Evolutionary conservation across 768 basidiomycete species (phyloP).

Genomic region (Termitomyces sp.): DNA sequence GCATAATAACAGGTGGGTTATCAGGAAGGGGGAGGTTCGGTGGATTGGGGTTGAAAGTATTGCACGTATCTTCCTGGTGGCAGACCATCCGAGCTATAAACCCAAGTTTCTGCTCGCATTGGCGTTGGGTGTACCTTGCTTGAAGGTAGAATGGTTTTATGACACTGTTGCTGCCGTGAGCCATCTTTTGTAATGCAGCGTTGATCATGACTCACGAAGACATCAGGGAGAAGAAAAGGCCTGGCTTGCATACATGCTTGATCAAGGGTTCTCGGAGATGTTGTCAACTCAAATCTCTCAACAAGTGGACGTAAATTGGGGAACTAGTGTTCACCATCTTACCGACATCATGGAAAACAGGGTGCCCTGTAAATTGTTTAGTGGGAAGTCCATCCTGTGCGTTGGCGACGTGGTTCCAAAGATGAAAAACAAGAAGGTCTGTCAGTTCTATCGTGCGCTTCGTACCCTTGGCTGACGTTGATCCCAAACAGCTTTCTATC

Average conservation of each 20-base stretch:
- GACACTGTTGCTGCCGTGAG: constrained; percentile 35
- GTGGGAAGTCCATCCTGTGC: constrained; percentile 55
- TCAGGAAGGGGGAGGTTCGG: constrained; percentile 45
- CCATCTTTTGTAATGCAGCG: constrained; percentile 2
- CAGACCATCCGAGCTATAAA: constrained; percentile 66
- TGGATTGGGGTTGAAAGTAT: constrained; percentile 43
- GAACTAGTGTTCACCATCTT: constrained; percentile 48
- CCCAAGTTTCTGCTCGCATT: constrained; percentile 82
- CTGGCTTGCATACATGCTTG: constrained; percentile 62
- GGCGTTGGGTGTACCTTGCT: constrained; percentile 83
- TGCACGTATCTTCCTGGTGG: constrained; percentile 61
- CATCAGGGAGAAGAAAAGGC: constrained; percentile 40
- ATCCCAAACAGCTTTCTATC: constrained; percentile 21
- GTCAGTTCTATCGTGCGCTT: not conserved
- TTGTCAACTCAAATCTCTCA: constrained; percentile 39
- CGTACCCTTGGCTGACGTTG: constrained; percentile 11
- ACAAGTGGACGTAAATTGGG: constrained; percentile 49
- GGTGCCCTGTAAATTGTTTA: constrained; percentile 58
- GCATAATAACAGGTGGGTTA: constrained; percentile 51
- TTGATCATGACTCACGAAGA: constrained; percentile 1
- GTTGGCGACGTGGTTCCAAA: constrained; percentile 58
- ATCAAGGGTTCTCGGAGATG: constrained; percentile 53
- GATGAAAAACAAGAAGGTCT: constrained; percentile 39
- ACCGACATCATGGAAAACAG: constrained; percentile 57
- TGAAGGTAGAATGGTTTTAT: constrained; percentile 58